These are phyloP conservation scores for Penicillium longicatenatum DNA, from an alignment of 495 filamentous ascomycete genomes.

Conservation along the genomic window DNA sequence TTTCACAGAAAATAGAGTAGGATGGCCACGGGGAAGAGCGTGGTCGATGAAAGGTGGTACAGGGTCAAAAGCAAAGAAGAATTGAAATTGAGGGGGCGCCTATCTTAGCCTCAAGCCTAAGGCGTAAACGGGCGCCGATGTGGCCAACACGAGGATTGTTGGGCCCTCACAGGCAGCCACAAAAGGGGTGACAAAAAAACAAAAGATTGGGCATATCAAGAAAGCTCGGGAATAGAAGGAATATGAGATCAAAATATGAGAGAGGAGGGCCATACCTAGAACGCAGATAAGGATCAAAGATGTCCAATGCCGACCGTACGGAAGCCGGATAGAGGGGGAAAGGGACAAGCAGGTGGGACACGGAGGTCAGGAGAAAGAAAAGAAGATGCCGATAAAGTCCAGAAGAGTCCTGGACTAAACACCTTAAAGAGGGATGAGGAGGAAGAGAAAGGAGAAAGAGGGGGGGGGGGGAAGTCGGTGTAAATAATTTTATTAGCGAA, in stretches of 20 bases:
- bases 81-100: conserved; percentile 21
- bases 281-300: conserved; percentile 10
- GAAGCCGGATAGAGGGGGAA: conserved; percentile 6
- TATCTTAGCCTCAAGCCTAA: conserved; percentile 21
- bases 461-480: conserved; percentile 33
- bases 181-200: not conserved
- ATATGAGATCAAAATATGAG: not conserved
- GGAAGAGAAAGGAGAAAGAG: conserved; percentile 21
- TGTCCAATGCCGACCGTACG: conserved; percentile 25
- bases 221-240: not conserved
- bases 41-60: conserved; percentile 16
- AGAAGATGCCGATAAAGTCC: conserved; percentile 11
- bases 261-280: conserved; percentile 15
- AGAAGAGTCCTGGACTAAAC: conserved; percentile 24
- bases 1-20: conserved; percentile 5
- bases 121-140: conserved; percentile 16
- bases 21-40: conserved; percentile 10
- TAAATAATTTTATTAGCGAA: conserved; percentile 31
- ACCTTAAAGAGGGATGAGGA: conserved; percentile 31
- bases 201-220: not conserved
- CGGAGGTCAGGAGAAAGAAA: conserved; percentile 7
- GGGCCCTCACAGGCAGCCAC: not conserved
- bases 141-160: conserved; percentile 5
- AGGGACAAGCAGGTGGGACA: not conserved
- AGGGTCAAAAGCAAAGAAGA: conserved; percentile 18